Evolutionary conservation across 2,329 filamentous ascomycete genomes (phyloP), one percentile per base, ranked within the genome.

Genomic region (Stemphylium vesicarium): DNA sequence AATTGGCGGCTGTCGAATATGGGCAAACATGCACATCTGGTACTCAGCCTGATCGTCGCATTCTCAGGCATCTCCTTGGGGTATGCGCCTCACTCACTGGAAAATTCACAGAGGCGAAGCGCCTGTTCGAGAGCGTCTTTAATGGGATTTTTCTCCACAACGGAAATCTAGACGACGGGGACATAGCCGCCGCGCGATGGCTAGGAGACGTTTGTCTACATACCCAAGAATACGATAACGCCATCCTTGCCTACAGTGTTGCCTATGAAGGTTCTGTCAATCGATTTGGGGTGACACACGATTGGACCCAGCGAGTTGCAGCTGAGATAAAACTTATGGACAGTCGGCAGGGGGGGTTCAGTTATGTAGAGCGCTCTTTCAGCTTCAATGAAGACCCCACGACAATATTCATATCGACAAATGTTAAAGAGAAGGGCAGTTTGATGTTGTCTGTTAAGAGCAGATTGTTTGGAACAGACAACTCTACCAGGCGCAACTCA

Each of bases 101-200:
- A 10, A 59, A 72, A n/a, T 69, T 70, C 33, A 20, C 36, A 2
- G 66, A 63, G 43, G 71, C 71, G 8, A 72, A 73, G 33, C n/a
- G 44, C 12, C 55, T 60, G 26, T 74, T 74, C 40, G 64, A 71
- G 37, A 64, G 59, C 18, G 64, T 68, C 2, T 65, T 71, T 29
- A 63, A 64, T 16, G 61, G 62, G 2, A 58, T 64, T 6, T 69
- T 69, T 42, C 44, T 67, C 13, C 51, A 53, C 20, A 55, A 60
- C 10, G 43, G 37, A 11, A 59, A 60, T 12, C 46, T 72, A 2
- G 71, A 73, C 33, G 69, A 72, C 35, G 71, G 69, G 3, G 70
- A 73, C 42, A 70, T 73, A 31, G 69, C 71, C 11, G 69, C 71
- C 18, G 66, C 69, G 15, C 63, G 68, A 12, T 73, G 71, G 70